Conservation (phyloP, 441 rosid species). For the Jatropha podagrica region DNA sequence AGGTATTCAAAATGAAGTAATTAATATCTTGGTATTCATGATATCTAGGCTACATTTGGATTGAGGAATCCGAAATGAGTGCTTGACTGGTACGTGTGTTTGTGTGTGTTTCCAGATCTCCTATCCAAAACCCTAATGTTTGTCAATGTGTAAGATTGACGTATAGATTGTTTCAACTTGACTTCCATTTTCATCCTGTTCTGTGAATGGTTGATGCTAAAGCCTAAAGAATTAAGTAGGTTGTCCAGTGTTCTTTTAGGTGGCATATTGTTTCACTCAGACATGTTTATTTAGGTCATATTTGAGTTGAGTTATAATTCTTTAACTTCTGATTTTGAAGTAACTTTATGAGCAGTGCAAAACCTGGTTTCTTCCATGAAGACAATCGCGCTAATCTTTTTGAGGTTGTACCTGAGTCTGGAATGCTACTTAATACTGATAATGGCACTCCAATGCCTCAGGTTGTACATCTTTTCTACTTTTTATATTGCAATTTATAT, state of each 20-base stretch:
- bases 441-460: constrained; percentile 94
- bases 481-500: not conserved
- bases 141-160: too few relatives aligned
- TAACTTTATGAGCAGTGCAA: constrained; percentile 53
- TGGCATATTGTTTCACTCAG: not conserved
- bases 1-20: not conserved
- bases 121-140: too few relatives aligned
- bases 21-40: too few relatives aligned
- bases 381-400: constrained; percentile 83
- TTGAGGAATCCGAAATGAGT: too few relatives aligned
- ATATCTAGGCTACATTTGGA: too few relatives aligned
- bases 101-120: too few relatives aligned
- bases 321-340: constrained; percentile 21
- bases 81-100: too few relatives aligned
- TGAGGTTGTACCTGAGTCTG: constrained; percentile 86
- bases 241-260: not conserved
- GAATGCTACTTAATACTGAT: constrained; percentile 92
- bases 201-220: too few relatives aligned
- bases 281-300: not conserved
- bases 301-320: not conserved
- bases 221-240: not conserved
- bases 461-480: constrained; percentile 39
- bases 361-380: constrained; percentile 96
- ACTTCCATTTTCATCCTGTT: too few relatives aligned
- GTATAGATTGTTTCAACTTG: too few relatives aligned